Conservation (phyloP, 2,329 filamentous ascomycete genomes). For the Cladosporium austrohemisphaericum region DNA sequence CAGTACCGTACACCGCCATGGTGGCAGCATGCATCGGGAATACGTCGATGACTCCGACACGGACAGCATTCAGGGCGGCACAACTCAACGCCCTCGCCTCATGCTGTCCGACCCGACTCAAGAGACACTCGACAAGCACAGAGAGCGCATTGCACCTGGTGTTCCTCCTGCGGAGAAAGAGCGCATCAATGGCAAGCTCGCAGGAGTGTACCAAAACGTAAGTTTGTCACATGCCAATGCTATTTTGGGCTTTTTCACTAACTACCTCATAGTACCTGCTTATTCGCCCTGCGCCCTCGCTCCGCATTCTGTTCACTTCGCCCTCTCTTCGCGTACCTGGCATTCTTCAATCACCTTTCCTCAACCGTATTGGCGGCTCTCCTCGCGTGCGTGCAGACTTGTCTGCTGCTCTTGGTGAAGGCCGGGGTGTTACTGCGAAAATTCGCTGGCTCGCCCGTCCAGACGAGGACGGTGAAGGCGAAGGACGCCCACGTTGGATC, state of each 20-base stretch:
- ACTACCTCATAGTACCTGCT: constrained; percentile 41
- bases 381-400: constrained; percentile 52
- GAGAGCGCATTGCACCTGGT: constrained; percentile 19
- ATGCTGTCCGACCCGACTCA: constrained; percentile 48
- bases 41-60: constrained; percentile 48
- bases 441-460: constrained; percentile 62
- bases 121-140: constrained; percentile 26
- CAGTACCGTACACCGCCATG: constrained; percentile 58
- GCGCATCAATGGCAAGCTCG: constrained; percentile 40
- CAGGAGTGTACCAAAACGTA: constrained; percentile 57
- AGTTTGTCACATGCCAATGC: constrained; percentile 24
- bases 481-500: constrained; percentile 68
- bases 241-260: constrained; percentile 1
- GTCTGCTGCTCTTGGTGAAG: constrained; percentile 60
- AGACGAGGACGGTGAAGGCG: constrained; percentile 38
- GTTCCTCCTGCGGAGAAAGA: constrained; percentile 20
- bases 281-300: constrained; percentile 45
- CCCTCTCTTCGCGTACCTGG: constrained; percentile 49
- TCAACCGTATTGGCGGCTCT: constrained; percentile 49
- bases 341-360: constrained; percentile 47
- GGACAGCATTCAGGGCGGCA: constrained; percentile 26
- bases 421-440: constrained; percentile 69
- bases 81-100: constrained; percentile 39
- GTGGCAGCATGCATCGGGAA: constrained; percentile 61
- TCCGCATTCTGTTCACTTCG: constrained; percentile 49